Base-by-base conservation (phyloP, 306 rosid genomes). In the Cicer judaicum region DNA sequence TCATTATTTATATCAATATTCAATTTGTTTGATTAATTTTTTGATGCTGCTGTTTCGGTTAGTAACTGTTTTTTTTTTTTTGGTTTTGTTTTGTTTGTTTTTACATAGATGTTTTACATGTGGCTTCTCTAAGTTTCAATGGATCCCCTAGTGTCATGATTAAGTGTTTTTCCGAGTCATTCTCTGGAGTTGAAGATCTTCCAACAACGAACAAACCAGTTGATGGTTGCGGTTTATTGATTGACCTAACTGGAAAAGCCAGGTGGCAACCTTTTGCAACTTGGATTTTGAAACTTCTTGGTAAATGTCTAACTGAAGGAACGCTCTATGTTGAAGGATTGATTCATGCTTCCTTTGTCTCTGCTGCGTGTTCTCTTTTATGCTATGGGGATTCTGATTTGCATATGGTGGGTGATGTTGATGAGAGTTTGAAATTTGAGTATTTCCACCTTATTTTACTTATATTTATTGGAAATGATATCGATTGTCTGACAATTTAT, bases 251-350 rank as follows among this genome's bases (percentile, higher is more conserved):
- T 8, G 84, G 86, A n/a, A 83, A 54, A 67, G 65, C 29, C 78
- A 84, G 96, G 78, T 90, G 96, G 97, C 93, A 77, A 61, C 91
- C 92, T 63, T 90, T 91, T 74, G 95, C 86, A 5, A 87, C 93
- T 73, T 94, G 97, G 95, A 86, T 87, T 83, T 82, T 94, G 74
- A 94, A 75, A 87, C 93, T 92, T 81, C 55, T 92, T 55, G 75
- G 82, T 47, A 92, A 83, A 87, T 94, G 86, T 79, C 75, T 94
- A 19, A 91, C 93, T 2, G 97, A 91, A 83, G 98, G 95, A 78
- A 90, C 96, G 40, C 87, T 94, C 36, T 86, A 84, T 79, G 97
- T 94, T 56, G 95, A 87, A 81, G 98, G 97, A 57, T 92, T 94
- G 69, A 68, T 90, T 52, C 79, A 79, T 59, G 67, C 78, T 16